phyloP scores from a whole-genome alignment of 164 flowering plant species.

The Brasenia schreberi region DNA sequence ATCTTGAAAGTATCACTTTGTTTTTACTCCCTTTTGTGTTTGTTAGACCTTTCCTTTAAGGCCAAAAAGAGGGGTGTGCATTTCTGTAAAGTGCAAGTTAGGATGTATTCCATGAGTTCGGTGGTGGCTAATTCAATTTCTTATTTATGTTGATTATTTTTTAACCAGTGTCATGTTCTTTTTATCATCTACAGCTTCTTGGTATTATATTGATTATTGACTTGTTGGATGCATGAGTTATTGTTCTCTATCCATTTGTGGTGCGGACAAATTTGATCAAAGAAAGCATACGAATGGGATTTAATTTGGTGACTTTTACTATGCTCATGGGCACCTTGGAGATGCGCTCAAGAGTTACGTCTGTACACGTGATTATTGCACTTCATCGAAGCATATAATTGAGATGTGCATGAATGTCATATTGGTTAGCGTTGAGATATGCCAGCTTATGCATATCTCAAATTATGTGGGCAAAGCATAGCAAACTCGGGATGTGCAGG shows the following conservation, averaged over 20 bases:
- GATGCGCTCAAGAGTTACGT: slow-evolving; percentile 87
- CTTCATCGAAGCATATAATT: slow-evolving; percentile 80
- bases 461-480: slow-evolving; percentile 89
- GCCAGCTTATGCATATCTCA: slow-evolving; percentile 82
- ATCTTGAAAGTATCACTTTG: too few relatives aligned
- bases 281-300: slow-evolving; percentile 99
- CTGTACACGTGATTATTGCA: slow-evolving; percentile 97
- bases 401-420: slow-evolving; percentile 91
- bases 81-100: too few relatives aligned
- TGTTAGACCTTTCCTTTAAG: too few relatives aligned
- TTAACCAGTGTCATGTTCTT: too few relatives aligned
- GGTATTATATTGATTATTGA: background rate
- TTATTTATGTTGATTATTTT: too few relatives aligned
- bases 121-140: too few relatives aligned
- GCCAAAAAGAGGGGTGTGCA: too few relatives aligned
- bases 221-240: background rate
- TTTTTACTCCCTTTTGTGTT: too few relatives aligned
- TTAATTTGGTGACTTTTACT: slow-evolving; percentile 92
- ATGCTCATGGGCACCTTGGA: slow-evolving; percentile 76
- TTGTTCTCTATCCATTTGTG: background rate
- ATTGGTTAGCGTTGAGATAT: slow-evolving; percentile 94
- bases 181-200: background rate
- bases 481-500: slow-evolving; percentile 56
- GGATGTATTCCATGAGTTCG: too few relatives aligned
- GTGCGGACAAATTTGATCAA: slow-evolving; percentile 91